Evolutionary conservation across 257 asterid species (phyloP).

Genomic region (Ligustrum vulgare): DNA sequence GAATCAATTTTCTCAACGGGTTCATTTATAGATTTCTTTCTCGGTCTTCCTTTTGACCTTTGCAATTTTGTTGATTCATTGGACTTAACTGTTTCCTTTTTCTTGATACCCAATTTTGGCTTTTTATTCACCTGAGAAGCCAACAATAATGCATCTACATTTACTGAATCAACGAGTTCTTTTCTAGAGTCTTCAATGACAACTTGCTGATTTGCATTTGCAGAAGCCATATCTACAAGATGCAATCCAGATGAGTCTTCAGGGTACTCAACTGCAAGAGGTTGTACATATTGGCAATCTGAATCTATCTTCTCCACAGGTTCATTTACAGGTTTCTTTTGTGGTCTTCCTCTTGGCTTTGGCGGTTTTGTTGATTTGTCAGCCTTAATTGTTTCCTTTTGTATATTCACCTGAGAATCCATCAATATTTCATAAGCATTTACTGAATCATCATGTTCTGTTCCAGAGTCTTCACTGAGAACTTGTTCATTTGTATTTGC

Average conservation of each 20-base stretch:
- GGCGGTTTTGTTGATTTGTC: conserved; percentile 22
- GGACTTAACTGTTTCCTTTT: conserved; percentile 22
- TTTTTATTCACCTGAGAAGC: conserved; percentile 3
- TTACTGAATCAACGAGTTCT: conserved; percentile 5
- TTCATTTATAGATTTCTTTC: conserved; percentile 43
- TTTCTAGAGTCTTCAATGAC: conserved; percentile 13
- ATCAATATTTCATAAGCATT: conserved; percentile 5
- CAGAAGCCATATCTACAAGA: conserved; percentile 10
- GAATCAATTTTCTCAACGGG: conserved; percentile 29
- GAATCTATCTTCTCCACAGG: conserved; percentile 14
- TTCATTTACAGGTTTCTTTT: conserved; percentile 27
- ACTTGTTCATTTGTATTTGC: conserved; percentile 16
- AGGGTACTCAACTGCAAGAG: conserved; percentile 28
- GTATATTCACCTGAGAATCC: not conserved
- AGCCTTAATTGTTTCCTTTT: conserved; percentile 19
- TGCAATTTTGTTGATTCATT: conserved; percentile 34
- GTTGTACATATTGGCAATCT: conserved; percentile 14
- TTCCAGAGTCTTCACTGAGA: conserved; percentile 20
- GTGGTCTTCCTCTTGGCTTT: conserved; percentile 31
- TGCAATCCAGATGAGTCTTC: conserved; percentile 22
- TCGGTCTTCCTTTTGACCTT: conserved; percentile 44
- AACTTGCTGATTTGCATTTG: conserved; percentile 13
- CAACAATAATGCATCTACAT: not conserved
- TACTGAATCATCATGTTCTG: conserved; percentile 22
- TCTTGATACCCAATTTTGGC: not conserved